Evolutionary conservation across 2,329 filamentous ascomycete species (phyloP).

Genomic region (Penicillium sp.): DNA sequence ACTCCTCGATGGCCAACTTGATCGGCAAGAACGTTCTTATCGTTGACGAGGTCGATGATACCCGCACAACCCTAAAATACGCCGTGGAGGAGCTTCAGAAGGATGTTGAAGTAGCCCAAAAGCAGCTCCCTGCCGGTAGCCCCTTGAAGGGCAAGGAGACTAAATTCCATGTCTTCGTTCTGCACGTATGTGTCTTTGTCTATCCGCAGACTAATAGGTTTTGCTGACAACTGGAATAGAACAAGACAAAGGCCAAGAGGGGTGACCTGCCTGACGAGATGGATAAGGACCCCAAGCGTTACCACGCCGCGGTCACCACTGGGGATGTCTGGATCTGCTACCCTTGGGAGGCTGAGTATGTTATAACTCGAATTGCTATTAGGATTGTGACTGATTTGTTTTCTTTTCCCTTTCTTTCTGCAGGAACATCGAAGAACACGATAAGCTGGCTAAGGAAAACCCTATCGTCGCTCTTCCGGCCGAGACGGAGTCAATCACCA

Average conservation of each 20-base stretch:
- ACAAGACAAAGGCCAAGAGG: conserved; percentile 97
- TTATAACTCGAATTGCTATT: conserved; percentile 12
- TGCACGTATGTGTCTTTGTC: conserved; percentile 58
- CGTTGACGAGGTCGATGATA: conserved; percentile 93
- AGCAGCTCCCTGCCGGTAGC: conserved; percentile 58
- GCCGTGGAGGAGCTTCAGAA: conserved; percentile 88
- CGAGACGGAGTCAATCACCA: no score
- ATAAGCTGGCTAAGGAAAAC: conserved; percentile 53
- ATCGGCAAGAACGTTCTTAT: conserved; percentile 87
- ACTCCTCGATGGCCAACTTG: conserved; percentile 74
- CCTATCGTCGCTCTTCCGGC: conserved; percentile 10
- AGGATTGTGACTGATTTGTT: conserved; percentile 17
- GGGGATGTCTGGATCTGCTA: conserved; percentile 98
- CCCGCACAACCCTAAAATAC: conserved; percentile 85
- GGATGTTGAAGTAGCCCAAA: conserved; percentile 74
- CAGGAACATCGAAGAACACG: conserved; percentile 84
- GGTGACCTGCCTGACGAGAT: conserved; percentile 71
- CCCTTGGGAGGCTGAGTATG: conserved; percentile 82
- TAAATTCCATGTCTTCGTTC: conserved; percentile 85
- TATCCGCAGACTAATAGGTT: no score
- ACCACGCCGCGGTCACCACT: conserved; percentile 77
- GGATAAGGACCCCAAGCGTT: conserved; percentile 57
- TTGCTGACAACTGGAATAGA: conserved; percentile 44
- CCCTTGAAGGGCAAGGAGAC: conserved; percentile 71
- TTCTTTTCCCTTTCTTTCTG: conserved; percentile 2